Conservation (phyloP, 345 rosid genomes). For the Eucalyptus cloeziana region DNA sequence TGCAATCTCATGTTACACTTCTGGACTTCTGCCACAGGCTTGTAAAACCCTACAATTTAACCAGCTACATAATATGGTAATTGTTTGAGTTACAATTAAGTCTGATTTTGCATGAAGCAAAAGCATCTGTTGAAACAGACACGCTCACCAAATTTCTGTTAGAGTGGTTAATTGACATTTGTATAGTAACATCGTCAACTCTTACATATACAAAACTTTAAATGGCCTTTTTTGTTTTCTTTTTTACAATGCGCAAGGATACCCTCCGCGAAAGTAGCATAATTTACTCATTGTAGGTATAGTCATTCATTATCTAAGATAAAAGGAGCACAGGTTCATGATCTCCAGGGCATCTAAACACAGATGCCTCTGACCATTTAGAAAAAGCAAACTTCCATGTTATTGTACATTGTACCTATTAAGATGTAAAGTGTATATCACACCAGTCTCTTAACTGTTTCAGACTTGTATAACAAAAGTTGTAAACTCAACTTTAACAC, state of each 20-base stretch:
- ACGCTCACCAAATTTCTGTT: neutral
- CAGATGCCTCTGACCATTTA: neutral
- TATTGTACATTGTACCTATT: neutral
- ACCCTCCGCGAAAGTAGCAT: neutral
- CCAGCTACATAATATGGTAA: neutral
- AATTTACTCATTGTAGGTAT: neutral
- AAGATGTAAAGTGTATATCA: neutral
- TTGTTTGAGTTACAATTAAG: neutral
- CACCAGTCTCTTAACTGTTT: neutral
- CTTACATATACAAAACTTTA: neutral
- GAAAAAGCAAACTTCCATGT: neutral
- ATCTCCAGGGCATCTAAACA: neutral
- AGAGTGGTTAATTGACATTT: neutral
- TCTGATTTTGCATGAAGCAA: neutral
- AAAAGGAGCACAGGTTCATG: neutral
- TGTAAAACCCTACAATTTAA: neutral
- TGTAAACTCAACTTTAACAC: neutral
- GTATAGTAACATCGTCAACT: neutral
- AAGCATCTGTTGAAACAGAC: neutral
- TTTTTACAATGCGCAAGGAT: neutral
- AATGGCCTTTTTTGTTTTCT: neutral
- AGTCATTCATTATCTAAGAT: neutral
- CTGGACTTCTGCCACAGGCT: neutral
- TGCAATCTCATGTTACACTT: neutral
- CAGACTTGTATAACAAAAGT: neutral